phyloP scores from a whole-genome alignment of 2,329 filamentous ascomycete species.

The Alternaria metachromatica region DNA sequence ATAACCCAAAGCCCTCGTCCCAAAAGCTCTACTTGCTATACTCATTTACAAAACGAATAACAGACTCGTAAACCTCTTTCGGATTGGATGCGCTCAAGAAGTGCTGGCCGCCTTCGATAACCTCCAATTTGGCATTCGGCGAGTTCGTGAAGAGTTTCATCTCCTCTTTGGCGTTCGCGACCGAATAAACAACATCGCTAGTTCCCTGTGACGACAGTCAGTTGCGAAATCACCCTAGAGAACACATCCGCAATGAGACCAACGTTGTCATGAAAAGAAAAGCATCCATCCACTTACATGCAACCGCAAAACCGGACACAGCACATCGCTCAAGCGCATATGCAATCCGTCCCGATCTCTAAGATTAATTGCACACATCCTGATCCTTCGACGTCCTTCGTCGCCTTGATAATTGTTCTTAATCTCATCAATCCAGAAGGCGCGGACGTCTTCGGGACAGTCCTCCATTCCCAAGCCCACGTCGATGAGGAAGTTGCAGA shows the following conservation, averaged over 20 bases:
- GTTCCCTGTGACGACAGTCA: conserved; percentile 45
- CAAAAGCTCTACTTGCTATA: conserved; percentile 6
- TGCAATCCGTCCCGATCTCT: conserved; percentile 58
- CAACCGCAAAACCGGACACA: conserved; percentile 60
- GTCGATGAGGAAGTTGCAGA: conserved; percentile 55
- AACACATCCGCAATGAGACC: background rate
- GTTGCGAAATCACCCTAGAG: background rate
- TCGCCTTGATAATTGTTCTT: conserved; percentile 58
- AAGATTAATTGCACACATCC: conserved; percentile 60
- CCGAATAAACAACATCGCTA: conserved; percentile 51
- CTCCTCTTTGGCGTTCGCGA: conserved; percentile 55
- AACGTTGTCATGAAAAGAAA: background rate
- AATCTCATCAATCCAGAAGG: conserved; percentile 56
- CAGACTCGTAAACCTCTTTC: conserved; percentile 48
- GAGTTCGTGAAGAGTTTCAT: conserved; percentile 57
- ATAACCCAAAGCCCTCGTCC: background rate
- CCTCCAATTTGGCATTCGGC: conserved; percentile 51
- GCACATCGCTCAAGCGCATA: conserved; percentile 54
- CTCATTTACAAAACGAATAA: conserved; percentile 43
- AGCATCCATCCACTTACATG: conserved; percentile 41
- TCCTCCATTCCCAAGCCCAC: conserved; percentile 56
- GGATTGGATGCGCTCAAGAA: conserved; percentile 58
- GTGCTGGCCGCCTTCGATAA: conserved; percentile 57
- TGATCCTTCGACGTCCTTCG: conserved; percentile 54
- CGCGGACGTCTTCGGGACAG: conserved; percentile 44